A percentile compares a stretch with the other conserved stretches of the same genome.
These are phyloP conservation scores for Trametes punicea DNA, from an alignment of 768 basidiomycete genomes.

Conservation along the genomic window DNA sequence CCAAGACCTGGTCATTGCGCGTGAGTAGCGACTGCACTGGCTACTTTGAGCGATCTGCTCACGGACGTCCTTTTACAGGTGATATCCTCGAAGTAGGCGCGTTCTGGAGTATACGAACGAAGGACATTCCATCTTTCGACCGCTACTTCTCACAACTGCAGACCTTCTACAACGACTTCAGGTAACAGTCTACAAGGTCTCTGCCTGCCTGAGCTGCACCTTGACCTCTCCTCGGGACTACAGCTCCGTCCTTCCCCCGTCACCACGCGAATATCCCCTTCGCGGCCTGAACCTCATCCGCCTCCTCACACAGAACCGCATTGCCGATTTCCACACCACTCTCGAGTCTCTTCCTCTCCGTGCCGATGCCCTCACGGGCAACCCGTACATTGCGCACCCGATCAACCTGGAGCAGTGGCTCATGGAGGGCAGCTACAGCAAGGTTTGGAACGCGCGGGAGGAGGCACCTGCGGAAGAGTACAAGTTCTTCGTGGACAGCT, in stretches of 20 bases:
- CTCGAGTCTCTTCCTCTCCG: constrained; percentile 82
- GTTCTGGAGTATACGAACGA: constrained; percentile 85
- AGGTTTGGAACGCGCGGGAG: constrained; percentile 94
- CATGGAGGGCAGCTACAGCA: constrained; percentile 98
- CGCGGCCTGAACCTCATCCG: constrained; percentile 93
- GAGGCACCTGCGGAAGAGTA: constrained; percentile 93
- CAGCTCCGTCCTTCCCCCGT: constrained; percentile 74
- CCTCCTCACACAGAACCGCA: constrained; percentile 91
- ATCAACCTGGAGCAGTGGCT: constrained; percentile 94
- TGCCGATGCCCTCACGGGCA: constrained; percentile 62
- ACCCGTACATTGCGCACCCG: constrained; percentile 77
- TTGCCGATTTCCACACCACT: constrained; percentile 96
- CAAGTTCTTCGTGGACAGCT: constrained; percentile 87
- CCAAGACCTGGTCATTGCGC: constrained; percentile 69
- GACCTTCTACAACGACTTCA: constrained; percentile 85
- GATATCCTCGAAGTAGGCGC: constrained; percentile 96
- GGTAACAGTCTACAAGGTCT: constrained; percentile 49
- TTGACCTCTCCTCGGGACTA: constrained; percentile 2
- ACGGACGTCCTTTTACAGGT: constrained; percentile 42
- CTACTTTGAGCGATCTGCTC: background rate
- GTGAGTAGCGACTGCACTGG: constrained; percentile 41
- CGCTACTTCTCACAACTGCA: constrained; percentile 91
- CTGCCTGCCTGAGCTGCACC: background rate
- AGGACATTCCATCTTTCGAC: constrained; percentile 90
- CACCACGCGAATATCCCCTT: constrained; percentile 82